Conservation (phyloP, 176 grass and related monocot species). For the Poa annua region DNA sequence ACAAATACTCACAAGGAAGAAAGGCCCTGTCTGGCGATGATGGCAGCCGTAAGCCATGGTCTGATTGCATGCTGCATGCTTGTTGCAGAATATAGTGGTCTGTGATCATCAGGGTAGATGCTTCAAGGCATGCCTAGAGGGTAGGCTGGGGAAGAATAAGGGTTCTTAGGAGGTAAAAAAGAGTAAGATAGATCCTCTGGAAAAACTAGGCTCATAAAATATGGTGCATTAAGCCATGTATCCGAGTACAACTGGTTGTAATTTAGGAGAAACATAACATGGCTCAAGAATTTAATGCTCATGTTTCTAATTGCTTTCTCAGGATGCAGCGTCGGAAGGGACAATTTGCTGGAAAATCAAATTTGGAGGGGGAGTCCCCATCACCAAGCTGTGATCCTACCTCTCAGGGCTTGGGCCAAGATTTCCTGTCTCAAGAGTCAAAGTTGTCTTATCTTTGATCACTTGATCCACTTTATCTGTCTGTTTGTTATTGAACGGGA, state of each 20-base stretch:
- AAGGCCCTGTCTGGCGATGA: not conserved
- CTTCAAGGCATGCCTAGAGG: constrained; percentile 20
- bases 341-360: constrained; percentile 84
- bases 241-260: constrained; percentile 18
- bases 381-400: constrained; percentile 59
- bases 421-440: constrained; percentile 65
- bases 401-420: constrained; percentile 45
- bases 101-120: constrained; percentile 19
- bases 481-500: constrained; percentile 42
- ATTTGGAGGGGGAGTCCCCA: constrained; percentile 54
- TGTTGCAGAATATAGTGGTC: not conserved
- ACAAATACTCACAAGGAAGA: constrained; percentile 8
- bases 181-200: constrained; percentile 3
- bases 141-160: constrained; percentile 23
- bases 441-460: constrained; percentile 60
- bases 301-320: constrained; percentile 43
- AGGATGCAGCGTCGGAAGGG: constrained; percentile 90
- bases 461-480: constrained; percentile 31
- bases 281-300: constrained; percentile 10
- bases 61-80: constrained; percentile 26
- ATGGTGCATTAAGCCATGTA: constrained; percentile 7
- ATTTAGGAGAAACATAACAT: not conserved
- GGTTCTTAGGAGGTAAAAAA: constrained; percentile 13
- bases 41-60: constrained; percentile 14
- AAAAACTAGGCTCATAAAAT: not conserved